phyloP scores from a whole-genome alignment of 768 basidiomycete genomes.

The Hortiboletus flavorubellus region DNA sequence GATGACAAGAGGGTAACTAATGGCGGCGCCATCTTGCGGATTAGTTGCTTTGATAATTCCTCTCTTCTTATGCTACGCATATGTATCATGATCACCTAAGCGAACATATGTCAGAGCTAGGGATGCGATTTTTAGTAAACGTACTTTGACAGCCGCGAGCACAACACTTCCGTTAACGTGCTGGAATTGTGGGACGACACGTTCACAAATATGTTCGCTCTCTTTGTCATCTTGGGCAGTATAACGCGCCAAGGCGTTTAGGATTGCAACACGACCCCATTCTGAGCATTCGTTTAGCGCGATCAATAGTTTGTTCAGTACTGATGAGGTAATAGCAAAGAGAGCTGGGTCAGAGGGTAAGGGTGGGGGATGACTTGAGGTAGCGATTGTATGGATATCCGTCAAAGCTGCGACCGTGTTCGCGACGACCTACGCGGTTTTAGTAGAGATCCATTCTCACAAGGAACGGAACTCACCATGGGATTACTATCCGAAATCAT shows the following conservation, averaged over 20 bases:
- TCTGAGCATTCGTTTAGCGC: conserved; percentile 98
- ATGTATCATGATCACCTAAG: conserved; percentile 95
- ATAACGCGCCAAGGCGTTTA: conserved; percentile 85
- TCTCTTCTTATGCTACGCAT: conserved; percentile 80
- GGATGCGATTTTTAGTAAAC: conserved; percentile 12
- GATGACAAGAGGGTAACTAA: conserved; percentile 93
- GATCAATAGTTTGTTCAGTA: conserved; percentile 87
- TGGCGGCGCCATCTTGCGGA: conserved; percentile 98
- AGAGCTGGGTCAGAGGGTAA: conserved; percentile 59
- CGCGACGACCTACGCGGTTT: conserved; percentile 77
- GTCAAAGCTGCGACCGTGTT: conserved; percentile 92
- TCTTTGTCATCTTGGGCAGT: conserved; percentile 85
- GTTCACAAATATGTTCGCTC: conserved; percentile 97
- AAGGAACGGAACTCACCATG: conserved; percentile 60
- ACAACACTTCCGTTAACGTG: conserved; percentile 96
- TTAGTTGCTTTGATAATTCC: conserved; percentile 77
- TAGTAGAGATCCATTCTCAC: neutral
- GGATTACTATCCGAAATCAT: conserved; percentile 96
- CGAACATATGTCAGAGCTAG: neutral
- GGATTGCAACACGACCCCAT: conserved; percentile 95
- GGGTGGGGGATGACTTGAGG: conserved; percentile 46
- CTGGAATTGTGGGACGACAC: conserved; percentile 97
- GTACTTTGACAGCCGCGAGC: conserved; percentile 90
- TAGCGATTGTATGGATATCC: conserved; percentile 82
- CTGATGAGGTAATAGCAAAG: conserved; percentile 78